These are phyloP conservation scores for Hypoxylon sp. DNA, from an alignment of 2,329 filamentous ascomycete genomes.

Conservation along the genomic window DNA sequence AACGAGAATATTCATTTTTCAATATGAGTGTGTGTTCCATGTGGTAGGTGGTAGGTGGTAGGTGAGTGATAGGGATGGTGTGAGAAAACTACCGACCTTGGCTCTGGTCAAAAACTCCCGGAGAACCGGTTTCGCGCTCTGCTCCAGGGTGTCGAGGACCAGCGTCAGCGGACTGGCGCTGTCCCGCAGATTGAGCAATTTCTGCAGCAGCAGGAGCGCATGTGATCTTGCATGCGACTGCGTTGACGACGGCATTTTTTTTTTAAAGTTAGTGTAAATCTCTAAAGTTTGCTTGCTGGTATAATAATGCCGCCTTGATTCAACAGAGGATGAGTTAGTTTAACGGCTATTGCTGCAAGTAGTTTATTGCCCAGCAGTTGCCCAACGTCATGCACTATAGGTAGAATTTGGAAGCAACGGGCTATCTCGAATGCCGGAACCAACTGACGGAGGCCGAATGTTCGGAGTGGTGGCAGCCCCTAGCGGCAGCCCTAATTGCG, in stretches of 20 bases:
- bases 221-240: conserved; percentile 79
- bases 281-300: too few species aligned
- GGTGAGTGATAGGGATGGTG: neutral
- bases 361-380: neutral
- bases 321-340: too few species aligned
- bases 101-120: conserved; percentile 79
- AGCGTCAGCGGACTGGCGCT: conserved; percentile 87
- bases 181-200: conserved; percentile 80
- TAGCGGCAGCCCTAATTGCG: conserved; percentile 34
- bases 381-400: conserved; percentile 14
- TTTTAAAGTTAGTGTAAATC: too few species aligned
- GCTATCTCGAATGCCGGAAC: conserved; percentile 12
- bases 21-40: neutral
- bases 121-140: conserved; percentile 75
- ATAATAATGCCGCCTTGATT: too few species aligned
- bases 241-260: conserved; percentile 68
- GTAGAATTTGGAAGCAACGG: too few species aligned
- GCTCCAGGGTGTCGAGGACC: conserved; percentile 84
- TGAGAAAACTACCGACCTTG: conserved; percentile 60
- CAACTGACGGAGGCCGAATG: too few species aligned
- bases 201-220: conserved; percentile 83
- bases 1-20: too few species aligned
- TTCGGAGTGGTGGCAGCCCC: neutral
- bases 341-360: too few species aligned
- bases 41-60: neutral